A percentile compares a stretch with the other conserved stretches of the same genome.
These are phyloP conservation scores for Aureobasidium sp. DNA, from an alignment of 2,329 filamentous ascomycete genomes.

Conservation along the genomic window DNA sequence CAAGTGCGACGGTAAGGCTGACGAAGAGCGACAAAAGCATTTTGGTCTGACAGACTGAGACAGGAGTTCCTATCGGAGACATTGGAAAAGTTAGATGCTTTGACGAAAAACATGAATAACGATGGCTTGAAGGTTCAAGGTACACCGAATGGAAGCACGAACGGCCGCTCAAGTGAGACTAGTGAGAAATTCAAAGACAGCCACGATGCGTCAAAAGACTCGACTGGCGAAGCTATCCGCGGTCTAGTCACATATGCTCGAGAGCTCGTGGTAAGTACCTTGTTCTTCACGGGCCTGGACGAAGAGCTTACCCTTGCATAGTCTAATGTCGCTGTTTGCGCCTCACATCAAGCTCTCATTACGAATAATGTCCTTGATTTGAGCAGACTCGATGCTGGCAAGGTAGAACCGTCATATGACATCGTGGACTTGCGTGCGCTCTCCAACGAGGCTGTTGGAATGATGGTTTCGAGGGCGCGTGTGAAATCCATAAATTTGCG, in stretches of 20 bases:
- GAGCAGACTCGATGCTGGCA: constrained; percentile 14
- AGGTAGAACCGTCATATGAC: constrained; percentile 14
- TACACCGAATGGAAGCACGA: not conserved
- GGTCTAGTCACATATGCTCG: constrained; percentile 9
- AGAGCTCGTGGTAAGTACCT: constrained; percentile 8
- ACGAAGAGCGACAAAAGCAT: too few species aligned
- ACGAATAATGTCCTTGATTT: constrained; percentile 16
- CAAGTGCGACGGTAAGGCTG: not conserved
- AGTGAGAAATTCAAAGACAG: too few species aligned
- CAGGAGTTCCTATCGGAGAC: constrained; percentile 11
- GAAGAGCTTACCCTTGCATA: not conserved
- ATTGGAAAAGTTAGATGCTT: constrained; percentile 5
- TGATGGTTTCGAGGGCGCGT: constrained; percentile 14
- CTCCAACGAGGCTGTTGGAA: constrained; percentile 6
- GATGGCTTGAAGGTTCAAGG: not conserved
- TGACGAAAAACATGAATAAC: not conserved
- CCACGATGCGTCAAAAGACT: not conserved
- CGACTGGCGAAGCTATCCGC: not conserved
- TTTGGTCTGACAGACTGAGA: not conserved
- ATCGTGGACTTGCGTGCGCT: constrained; percentile 13
- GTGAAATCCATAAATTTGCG: constrained; percentile 13
- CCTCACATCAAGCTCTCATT: constrained; percentile 14
- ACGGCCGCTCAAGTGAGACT: not conserved
- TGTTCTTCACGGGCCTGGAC: not conserved
- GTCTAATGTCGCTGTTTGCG: constrained; percentile 13